Evolutionary conservation across 139 green algal species (phyloP), one percentile per base, ranked within the genome.

Genomic region (Tetraselmis chui): DNA sequence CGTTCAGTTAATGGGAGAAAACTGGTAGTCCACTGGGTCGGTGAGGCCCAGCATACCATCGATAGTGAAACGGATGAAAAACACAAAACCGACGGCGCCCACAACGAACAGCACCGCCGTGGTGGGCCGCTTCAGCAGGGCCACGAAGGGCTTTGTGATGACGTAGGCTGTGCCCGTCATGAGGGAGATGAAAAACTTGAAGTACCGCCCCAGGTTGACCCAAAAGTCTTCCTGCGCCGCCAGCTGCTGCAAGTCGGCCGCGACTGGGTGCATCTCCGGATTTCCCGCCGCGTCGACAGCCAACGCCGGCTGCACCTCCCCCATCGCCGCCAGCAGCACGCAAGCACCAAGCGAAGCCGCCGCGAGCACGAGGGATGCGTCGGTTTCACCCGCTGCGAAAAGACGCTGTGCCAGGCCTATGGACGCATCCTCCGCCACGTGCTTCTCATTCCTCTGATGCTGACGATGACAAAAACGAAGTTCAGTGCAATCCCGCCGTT

Each of bases 91-190:
- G 0, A 83, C 88, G 1, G 89, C 30, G 1, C 45, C 91, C 0
- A 79, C 75, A 24, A 97, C 76, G 5, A 87, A 86, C 0, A 92
- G 28, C 29, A 94, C 81, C 0, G 91, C 92, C 0, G 93, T 92
- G 2, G 85, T 82, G 0, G 93, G 92, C 30, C 83, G 83, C 84
- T 96, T 95, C 30, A 97, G 80, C n/a, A 94, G 85, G 0, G 81
- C 83, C 0, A 89, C 31, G 0, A 97, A 59, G 22, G 93, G 93
- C 83, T 91, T 89, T n/a, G 95, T 77, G 83, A 93, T 93, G 28
- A 95, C 88, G 77, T 96, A 97, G 23, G 89, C 94, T 2, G 94
- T 97, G n/a, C 94, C 94, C 28, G 96, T 80, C 85, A 97, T 92
- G 75, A 98, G 92, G 1, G 92, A 94, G 23, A 98, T 91, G 79